Base-by-base conservation (phyloP, 768 basidiomycete species). In the Flagelloscypha sp. region DNA sequence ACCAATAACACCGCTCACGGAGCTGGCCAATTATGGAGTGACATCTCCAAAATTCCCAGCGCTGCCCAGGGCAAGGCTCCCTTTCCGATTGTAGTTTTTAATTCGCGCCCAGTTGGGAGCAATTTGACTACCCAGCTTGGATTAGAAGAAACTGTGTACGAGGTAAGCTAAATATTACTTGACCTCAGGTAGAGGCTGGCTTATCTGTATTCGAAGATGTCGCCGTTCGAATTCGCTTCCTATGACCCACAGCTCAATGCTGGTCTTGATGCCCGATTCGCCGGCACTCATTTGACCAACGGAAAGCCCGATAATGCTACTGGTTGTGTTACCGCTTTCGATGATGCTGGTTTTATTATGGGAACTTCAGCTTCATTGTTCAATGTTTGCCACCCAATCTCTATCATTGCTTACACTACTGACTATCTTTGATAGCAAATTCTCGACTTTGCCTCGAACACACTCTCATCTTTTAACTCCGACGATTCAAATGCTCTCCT, bases 161-260 rank as follows among this genome's bases (percentile, higher is more conserved):
- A 77, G 62, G 78, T 80, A 50, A 37, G 2, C 7, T 22, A 42
- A 24, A 33, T 22, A 23, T 15, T 29, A 16, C 18, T 30, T 4
- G 36, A 34, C 24, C 11, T 18, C 13, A 4, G 27, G 19, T 25
- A 6, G 18, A n/a, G n/a, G n/a, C n/a, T 36, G 1, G 24, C 15
- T 29, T 29, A 12, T 35, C 20, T 23, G 30, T 20, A 24, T 28
- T 12, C 33, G 18, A 36, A 76, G 74, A 71, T 81, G 2, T 68
- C 69, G 0, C 74, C 75, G n/a, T 52, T 73, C 41, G 82, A 84
- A 48, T 65, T 79, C 30, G 84, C 81, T 3, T 84, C 82, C 0
- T 87, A 70, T 56, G 84, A 88, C 47, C 79, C 83, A 7, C 66
- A 55, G 33, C 59, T 84, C 6, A 76, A 76, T n/a, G 77, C 82